Evolutionary conservation across 1,139 yeast species (phyloP).

Genomic region (Kazachstania sp.): DNA sequence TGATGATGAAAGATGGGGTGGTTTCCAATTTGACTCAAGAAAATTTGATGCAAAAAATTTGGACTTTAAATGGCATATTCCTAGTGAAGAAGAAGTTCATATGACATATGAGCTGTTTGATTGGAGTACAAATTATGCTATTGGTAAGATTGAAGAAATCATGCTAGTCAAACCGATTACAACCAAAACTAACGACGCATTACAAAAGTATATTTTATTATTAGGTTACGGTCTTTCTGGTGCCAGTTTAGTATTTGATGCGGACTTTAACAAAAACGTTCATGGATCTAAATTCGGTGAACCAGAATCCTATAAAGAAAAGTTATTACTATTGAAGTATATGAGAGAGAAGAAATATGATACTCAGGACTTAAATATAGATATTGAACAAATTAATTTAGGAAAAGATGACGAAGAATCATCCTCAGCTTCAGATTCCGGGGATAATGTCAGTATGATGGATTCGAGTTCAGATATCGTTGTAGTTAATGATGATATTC

Average conservation of each 20-base stretch:
- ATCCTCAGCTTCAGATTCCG: constrained; percentile 8
- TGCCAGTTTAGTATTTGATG: constrained; percentile 67
- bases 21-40: constrained; percentile 46
- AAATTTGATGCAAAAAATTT: constrained; percentile 39
- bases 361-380: constrained; percentile 30
- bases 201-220: constrained; percentile 49
- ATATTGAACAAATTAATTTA: constrained; percentile 29
- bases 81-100: constrained; percentile 46
- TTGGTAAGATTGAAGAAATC: constrained; percentile 37
- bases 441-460: constrained; percentile 24
- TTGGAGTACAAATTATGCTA: constrained; percentile 39
- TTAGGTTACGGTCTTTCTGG: constrained; percentile 64
- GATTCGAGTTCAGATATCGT: constrained; percentile 36
- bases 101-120: constrained; percentile 58
- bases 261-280: constrained; percentile 36
- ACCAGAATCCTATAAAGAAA: constrained; percentile 25
- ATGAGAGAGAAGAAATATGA: constrained; percentile 30
- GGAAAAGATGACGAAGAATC: constrained; percentile 7
- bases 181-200: constrained; percentile 36
- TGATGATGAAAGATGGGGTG: constrained; percentile 62
- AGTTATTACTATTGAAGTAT: constrained; percentile 30
- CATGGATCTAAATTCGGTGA: constrained; percentile 9
- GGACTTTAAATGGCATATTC: constrained; percentile 68
- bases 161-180: constrained; percentile 28
- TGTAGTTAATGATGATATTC: constrained; percentile 17